Evolutionary conservation across 2,329 filamentous ascomycete genomes (phyloP).

Genomic region (Penicillium sp.): DNA sequence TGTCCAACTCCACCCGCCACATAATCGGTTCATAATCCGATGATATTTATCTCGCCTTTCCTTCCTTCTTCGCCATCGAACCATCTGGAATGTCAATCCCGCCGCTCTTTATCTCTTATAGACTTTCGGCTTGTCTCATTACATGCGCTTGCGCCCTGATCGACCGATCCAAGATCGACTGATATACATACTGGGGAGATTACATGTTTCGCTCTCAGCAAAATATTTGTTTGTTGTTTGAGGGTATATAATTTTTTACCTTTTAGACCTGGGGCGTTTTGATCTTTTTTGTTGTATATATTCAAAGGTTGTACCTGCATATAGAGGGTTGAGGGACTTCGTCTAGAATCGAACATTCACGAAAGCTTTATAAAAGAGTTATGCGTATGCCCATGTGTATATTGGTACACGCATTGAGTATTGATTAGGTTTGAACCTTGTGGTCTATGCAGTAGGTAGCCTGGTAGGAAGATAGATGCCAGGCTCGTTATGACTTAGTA

Average conservation of each 20-base stretch:
- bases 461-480: no score
- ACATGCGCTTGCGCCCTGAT: not conserved
- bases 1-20: not conserved
- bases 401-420: no score
- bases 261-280: not conserved
- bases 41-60: not conserved
- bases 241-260: not conserved
- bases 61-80: not conserved
- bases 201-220: not conserved
- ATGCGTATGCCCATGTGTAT: no score
- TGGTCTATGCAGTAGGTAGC: no score
- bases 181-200: not conserved
- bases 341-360: no score
- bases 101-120: slow-evolving; percentile 1
- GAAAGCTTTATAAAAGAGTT: no score
- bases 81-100: not conserved
- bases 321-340: not conserved
- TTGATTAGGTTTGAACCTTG: no score
- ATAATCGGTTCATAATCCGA: not conserved
- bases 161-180: not conserved
- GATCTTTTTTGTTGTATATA: not conserved
- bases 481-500: no score
- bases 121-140: not conserved
- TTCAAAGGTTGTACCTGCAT: not conserved
- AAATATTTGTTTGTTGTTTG: not conserved